These are phyloP conservation scores for Aphanomyces cochlioides DNA, from an alignment of 352 stramenopile genomes.

Conservation along the genomic window DNA sequence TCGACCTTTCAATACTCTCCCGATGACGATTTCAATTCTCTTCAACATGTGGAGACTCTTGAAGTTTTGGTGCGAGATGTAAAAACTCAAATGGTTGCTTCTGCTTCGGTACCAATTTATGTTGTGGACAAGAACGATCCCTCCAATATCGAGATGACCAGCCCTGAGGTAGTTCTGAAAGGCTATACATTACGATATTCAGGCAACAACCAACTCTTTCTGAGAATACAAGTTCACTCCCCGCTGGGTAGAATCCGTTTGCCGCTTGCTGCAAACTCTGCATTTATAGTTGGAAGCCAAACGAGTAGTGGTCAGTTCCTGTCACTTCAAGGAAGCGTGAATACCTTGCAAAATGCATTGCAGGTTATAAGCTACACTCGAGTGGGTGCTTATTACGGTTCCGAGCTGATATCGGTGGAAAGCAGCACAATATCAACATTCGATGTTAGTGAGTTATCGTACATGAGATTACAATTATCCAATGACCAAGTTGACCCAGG, in stretches of 20 bases:
- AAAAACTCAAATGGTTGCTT: not conserved
- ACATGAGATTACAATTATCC: slow-evolving; percentile 1
- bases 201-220: slow-evolving; percentile 35
- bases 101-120: slow-evolving; percentile 8
- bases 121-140: slow-evolving; percentile 19
- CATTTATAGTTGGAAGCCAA: slow-evolving; percentile 35
- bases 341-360: slow-evolving; percentile 40
- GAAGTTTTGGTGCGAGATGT: slow-evolving; percentile 29
- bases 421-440: slow-evolving; percentile 2
- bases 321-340: slow-evolving; percentile 39
- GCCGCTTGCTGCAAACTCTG: slow-evolving; percentile 29
- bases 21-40: slow-evolving; percentile 68
- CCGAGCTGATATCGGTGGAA: slow-evolving; percentile 49
- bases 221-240: slow-evolving; percentile 50
- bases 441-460: not conserved
- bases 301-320: slow-evolving; percentile 36
- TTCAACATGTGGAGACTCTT: slow-evolving; percentile 58
- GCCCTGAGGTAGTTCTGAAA: slow-evolving; percentile 5
- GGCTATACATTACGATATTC: slow-evolving; percentile 13
- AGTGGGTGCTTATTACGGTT: slow-evolving; percentile 48
- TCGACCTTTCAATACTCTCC: slow-evolving; percentile 72
- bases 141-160: not conserved
- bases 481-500: not conserved
- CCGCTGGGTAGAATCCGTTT: slow-evolving; percentile 48
- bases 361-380: slow-evolving; percentile 49